Evolutionary conservation across 768 basidiomycete species (phyloP).

Genomic region (Mycena vulgaris): DNA sequence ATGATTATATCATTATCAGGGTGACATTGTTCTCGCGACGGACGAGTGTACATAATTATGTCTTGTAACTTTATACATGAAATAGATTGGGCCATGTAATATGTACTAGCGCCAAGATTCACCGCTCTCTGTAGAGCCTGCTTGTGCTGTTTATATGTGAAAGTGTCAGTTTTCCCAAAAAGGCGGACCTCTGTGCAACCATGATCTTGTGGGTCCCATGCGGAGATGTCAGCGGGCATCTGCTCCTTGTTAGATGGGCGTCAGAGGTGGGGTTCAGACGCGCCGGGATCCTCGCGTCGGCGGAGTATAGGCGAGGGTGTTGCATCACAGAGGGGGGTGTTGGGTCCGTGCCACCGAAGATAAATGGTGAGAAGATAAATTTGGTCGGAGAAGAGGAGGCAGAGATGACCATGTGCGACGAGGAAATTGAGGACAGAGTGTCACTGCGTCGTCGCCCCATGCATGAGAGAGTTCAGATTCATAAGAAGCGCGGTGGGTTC

Average conservation of each 20-base stretch:
- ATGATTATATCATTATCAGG: conserved; percentile 5
- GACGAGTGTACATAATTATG: conserved; percentile 15
- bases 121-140: not conserved
- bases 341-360: not conserved
- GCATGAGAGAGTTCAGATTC: not conserved
- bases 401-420: conserved; percentile 25
- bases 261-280: not conserved
- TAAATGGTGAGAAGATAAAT: conserved; percentile 1
- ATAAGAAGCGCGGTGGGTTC: not conserved
- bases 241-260: not conserved
- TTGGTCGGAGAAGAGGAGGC: conserved; percentile 25
- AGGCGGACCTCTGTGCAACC: not conserved
- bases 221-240: not conserved
- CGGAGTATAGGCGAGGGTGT: not conserved
- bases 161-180: conserved; percentile 11
- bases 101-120: not conserved
- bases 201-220: not conserved
- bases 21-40: not conserved
- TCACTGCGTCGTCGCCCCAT: conserved; percentile 1
- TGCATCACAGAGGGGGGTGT: not conserved
- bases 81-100: conserved; percentile 1
- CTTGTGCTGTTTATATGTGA: conserved; percentile 1
- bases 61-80: not conserved
- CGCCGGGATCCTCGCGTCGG: conserved; percentile 16
- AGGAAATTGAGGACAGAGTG: conserved; percentile 15